These are phyloP conservation scores for Chaetomium strumarium DNA, from an alignment of 2,329 filamentous ascomycete genomes.

Conservation along the genomic window DNA sequence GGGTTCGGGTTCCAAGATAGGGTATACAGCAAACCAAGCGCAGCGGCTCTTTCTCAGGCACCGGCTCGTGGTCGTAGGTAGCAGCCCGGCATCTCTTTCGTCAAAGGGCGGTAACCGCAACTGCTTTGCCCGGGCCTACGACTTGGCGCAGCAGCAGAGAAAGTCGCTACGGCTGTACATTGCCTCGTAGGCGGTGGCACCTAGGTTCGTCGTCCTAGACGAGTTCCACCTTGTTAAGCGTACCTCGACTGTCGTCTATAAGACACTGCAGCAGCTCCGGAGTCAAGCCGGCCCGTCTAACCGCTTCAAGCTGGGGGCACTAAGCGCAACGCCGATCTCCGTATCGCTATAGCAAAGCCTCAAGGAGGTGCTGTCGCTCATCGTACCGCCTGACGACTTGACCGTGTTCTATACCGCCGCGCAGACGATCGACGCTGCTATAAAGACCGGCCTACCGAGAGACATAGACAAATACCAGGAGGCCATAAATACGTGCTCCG, in stretches of 20 bases:
- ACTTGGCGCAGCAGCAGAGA: constrained; percentile 3
- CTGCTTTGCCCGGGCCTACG: constrained; percentile 7
- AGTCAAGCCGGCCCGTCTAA: neutral
- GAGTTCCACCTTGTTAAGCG: constrained; percentile 10
- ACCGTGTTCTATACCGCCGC: neutral
- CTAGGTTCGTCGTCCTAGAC: constrained; percentile 13
- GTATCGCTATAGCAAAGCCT: constrained; percentile 2
- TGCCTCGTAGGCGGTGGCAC: constrained; percentile 9
- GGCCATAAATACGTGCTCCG: neutral
- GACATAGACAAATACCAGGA: neutral
- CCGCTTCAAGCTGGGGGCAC: constrained; percentile 5
- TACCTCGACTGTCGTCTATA: constrained; percentile 1
- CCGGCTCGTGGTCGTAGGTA: constrained; percentile 6
- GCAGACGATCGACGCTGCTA: neutral
- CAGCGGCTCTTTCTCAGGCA: constrained; percentile 3
- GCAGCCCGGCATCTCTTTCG: constrained; percentile 3
- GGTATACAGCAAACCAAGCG: constrained; percentile 5
- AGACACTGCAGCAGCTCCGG: constrained; percentile 4
- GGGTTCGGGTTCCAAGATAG: constrained; percentile 3
- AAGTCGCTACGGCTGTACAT: neutral
- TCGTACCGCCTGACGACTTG: neutral
- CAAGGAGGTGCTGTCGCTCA: neutral
- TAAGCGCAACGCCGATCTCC: constrained; percentile 10
- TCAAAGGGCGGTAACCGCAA: neutral
- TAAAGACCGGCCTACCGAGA: neutral